Percentiles rank a stretch among this genome's conserved stretches.
Conservation (phyloP, 2,329 filamentous ascomycete genomes). For the Penicillium janthinellum region DNA sequence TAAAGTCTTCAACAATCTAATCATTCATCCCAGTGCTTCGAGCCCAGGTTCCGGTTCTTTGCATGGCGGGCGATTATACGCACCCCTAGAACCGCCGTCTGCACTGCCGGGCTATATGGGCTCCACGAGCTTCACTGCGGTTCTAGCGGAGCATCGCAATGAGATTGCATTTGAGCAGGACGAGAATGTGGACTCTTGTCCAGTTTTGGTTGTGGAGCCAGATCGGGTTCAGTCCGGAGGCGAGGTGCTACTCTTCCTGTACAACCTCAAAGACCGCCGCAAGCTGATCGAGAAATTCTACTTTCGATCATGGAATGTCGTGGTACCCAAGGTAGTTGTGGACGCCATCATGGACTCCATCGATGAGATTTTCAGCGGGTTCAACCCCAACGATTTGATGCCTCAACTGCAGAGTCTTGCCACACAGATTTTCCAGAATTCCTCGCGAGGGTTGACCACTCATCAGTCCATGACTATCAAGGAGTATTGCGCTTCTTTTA, state of each 20-base stretch:
- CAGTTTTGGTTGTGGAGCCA: constrained; percentile 27
- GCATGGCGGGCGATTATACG: constrained; percentile 21
- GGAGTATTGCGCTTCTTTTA: constrained; percentile 36
- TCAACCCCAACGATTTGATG: constrained; percentile 30
- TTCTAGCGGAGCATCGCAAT: constrained; percentile 37
- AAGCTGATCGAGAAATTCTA: constrained; percentile 33
- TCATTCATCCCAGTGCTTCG: constrained; percentile 20
- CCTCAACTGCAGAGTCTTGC: constrained; percentile 30
- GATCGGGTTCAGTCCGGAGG: constrained; percentile 34
- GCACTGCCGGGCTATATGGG: constrained; percentile 38
- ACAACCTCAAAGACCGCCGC: constrained; percentile 29
- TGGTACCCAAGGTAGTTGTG: constrained; percentile 30
- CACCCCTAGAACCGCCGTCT: constrained; percentile 28
- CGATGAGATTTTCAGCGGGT: constrained; percentile 27
- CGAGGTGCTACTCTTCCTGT: constrained; percentile 34
- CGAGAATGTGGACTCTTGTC: constrained; percentile 20
- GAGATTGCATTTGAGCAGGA: constrained; percentile 38
- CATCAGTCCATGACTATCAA: constrained; percentile 33
- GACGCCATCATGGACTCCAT: constrained; percentile 32
- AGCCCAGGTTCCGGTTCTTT: constrained; percentile 29
- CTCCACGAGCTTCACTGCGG: constrained; percentile 39
- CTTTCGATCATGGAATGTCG: constrained; percentile 22
- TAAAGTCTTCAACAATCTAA: constrained; percentile 2
- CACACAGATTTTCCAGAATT: constrained; percentile 35
- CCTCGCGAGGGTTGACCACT: constrained; percentile 29